A percentile compares a stretch with the other conserved stretches of the same genome.
phyloP scores from a whole-genome alignment of 139 green algal genomes.

The Micractinium sp. region DNA sequence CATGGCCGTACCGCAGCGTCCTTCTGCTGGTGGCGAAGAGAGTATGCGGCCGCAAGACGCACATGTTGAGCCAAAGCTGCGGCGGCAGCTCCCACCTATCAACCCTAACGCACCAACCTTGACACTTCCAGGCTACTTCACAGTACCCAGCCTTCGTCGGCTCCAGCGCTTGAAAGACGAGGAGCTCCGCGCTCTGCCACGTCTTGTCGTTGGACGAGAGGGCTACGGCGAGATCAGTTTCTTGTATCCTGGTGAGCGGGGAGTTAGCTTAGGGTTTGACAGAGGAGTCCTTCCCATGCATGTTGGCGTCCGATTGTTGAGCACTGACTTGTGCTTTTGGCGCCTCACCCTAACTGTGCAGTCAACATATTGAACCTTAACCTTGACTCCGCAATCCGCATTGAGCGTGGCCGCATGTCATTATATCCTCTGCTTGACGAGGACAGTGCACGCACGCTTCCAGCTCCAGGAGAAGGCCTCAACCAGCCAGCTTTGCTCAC shows the following conservation, averaged over 20 bases:
- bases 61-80: no score
- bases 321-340: background rate
- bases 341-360: background rate
- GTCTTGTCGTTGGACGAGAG: slow-evolving; percentile 42
- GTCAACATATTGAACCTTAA: slow-evolving; percentile 42
- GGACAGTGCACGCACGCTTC: background rate
- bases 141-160: slow-evolving; percentile 17
- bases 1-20: background rate
- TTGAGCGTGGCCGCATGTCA: slow-evolving; percentile 39
- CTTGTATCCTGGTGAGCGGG: slow-evolving; percentile 30
- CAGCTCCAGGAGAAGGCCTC: slow-evolving; percentile 29
- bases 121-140: slow-evolving; percentile 36
- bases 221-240: slow-evolving; percentile 50
- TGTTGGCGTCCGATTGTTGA: background rate
- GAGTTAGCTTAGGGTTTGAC: background rate
- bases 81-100: background rate
- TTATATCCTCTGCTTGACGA: slow-evolving; percentile 21
- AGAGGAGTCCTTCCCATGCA: no score
- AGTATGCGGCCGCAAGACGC: background rate
- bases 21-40: background rate
- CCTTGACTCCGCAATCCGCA: slow-evolving; percentile 36
- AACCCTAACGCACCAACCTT: slow-evolving; percentile 37
- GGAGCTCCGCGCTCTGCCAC: slow-evolving; percentile 35
- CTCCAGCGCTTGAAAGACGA: slow-evolving; percentile 31
- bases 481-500: slow-evolving; percentile 51